phyloP scores from a whole-genome alignment of 805 yeast genomes.

The Ogataea haglerorum region DNA sequence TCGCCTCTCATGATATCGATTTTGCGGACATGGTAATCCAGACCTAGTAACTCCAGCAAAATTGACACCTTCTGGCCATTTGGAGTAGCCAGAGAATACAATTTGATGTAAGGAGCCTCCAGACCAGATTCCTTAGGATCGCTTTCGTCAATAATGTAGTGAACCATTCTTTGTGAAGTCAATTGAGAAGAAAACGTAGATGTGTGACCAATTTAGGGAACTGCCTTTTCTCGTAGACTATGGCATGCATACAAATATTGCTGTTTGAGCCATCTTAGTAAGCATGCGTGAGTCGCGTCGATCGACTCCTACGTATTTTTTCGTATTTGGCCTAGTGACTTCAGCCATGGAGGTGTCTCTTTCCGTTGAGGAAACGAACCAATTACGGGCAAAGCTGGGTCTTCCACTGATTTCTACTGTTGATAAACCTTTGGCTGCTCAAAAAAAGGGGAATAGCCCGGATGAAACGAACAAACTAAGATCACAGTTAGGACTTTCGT shows the following conservation, averaged over 20 bases:
- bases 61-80: slow-evolving; percentile 43
- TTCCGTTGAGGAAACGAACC: slow-evolving; percentile 24
- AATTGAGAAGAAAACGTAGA: background rate
- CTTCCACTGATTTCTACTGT: slow-evolving; percentile 14
- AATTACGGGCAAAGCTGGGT: slow-evolving; percentile 19
- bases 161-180: slow-evolving; percentile 26
- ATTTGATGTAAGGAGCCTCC: slow-evolving; percentile 41
- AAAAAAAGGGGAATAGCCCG: slow-evolving; percentile 16
- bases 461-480: slow-evolving; percentile 25
- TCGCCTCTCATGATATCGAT: slow-evolving; percentile 41
- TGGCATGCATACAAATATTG: background rate
- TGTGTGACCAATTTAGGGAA: background rate
- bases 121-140: slow-evolving; percentile 34
- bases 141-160: slow-evolving; percentile 29
- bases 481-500: slow-evolving; percentile 18
- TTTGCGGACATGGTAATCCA: slow-evolving; percentile 39
- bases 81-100: slow-evolving; percentile 43
- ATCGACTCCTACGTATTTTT: slow-evolving; percentile 2
- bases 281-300: slow-evolving; percentile 3
- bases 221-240: background rate
- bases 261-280: background rate
- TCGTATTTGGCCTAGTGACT: background rate
- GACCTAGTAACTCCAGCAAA: slow-evolving; percentile 39
- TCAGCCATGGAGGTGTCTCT: slow-evolving; percentile 17
- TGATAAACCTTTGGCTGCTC: background rate